Evolutionary conservation across 352 stramenopile genomes (phyloP), one percentile per base, ranked within the genome.

Genomic region (Globisporangium orthogonon): DNA sequence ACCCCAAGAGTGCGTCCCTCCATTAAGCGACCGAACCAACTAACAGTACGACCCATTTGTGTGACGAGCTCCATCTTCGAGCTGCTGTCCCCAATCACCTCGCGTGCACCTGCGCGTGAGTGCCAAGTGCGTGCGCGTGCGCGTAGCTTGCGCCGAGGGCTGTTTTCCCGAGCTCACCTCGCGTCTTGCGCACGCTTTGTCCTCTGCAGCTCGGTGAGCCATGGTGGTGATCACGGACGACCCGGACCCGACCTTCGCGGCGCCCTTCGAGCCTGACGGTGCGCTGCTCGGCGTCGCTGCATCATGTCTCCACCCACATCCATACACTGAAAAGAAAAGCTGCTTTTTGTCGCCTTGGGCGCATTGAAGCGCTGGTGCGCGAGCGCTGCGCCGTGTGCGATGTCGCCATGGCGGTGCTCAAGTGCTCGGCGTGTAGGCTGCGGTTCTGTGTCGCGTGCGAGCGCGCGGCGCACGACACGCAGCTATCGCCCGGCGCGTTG

Each of bases 361-460:
- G 23, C 0, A 7, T 10, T 10, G n/a, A 41, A 88, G 77, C 78
- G 50, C 64, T 90, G n/a, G 68, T 73, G 55, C 63, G 70, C n/a
- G 62, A 59, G 4, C 60, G 58, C 18, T 88, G 80, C 47, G 52
- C 68, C 31, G 56, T 65, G 59, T 88, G 78, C 59, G 47, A 18
- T 23, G 50, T 60, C 3, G 62, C 63, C 23, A 69, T 74, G 31
- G 80, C 78, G 11, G 63, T 72, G 18, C 66, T 78, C 37, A 17
- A 17, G 37, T 43, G 37, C 37, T 43, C 37, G 11, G 37, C 37
- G 37, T 43, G 37, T 13, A 13, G 11, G 37, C 37, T 43, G 37
- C 37, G 17, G 31, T 83, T 76, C 48, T 91, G 80, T 48, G 48
- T 28, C 1, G 39, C 48, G 13, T 91, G 80, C 47, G 77, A 88